Evolutionary conservation across 2,329 filamentous ascomycete species (phyloP).

Genomic region (Diplodia seriata): DNA sequence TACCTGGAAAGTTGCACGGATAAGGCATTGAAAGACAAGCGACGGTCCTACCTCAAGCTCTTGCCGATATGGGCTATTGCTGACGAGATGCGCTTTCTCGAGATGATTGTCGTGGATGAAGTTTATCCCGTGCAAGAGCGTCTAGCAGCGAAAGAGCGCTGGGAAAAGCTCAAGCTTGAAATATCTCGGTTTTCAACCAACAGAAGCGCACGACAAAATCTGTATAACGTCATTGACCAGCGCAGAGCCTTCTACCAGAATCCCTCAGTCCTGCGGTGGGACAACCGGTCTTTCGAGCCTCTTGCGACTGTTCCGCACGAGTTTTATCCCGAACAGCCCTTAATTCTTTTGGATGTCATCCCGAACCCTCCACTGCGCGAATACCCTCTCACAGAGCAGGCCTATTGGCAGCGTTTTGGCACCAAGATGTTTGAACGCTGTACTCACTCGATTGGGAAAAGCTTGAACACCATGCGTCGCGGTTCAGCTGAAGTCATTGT

Average conservation of each 20-base stretch:
- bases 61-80: not conserved
- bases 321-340: slow-evolving; percentile 67
- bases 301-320: slow-evolving; percentile 65
- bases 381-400: slow-evolving; percentile 26
- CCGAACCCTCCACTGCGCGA: slow-evolving; percentile 54
- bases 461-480: not conserved
- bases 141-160: slow-evolving; percentile 11
- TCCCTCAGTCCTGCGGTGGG: slow-evolving; percentile 68
- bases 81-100: not conserved
- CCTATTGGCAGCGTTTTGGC: slow-evolving; percentile 15
- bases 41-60: not conserved
- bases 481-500: slow-evolving; percentile 24
- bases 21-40: too few species aligned
- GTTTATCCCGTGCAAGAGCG: slow-evolving; percentile 6
- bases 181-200: not conserved
- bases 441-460: not conserved
- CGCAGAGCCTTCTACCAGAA: slow-evolving; percentile 58
- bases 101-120: slow-evolving; percentile 11
- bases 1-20: not conserved
- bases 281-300: slow-evolving; percentile 74
- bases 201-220: not conserved
- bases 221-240: slow-evolving; percentile 52
- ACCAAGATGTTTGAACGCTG: slow-evolving; percentile 1
- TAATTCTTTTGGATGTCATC: slow-evolving; percentile 70
- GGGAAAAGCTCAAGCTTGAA: slow-evolving; percentile 3